A percentile compares a stretch with the other conserved stretches of the same genome.
phyloP scores from a whole-genome alignment of 192 early-diverging fungal genomes.

The Pilobolus umbonatus region DNA sequence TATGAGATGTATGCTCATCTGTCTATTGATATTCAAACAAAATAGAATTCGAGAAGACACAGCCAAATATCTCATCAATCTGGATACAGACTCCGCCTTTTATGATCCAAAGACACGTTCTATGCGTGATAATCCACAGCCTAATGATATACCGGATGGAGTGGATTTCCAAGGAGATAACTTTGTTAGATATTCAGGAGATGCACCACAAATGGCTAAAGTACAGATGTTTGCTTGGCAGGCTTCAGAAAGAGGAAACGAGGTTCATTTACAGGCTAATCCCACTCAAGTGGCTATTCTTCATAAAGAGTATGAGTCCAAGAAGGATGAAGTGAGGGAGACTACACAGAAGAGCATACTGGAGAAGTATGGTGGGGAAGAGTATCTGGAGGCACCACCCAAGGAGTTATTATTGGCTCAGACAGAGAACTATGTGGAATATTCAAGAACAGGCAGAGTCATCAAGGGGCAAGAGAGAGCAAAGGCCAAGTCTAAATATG shows the following conservation, averaged over 20 bases:
- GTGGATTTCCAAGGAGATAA: slow-evolving; percentile 84
- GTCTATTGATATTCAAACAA: not conserved
- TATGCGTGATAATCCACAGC: slow-evolving; percentile 96
- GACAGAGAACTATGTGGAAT: slow-evolving; percentile 94
- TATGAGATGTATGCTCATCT: not conserved
- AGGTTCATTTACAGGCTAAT: slow-evolving; percentile 89
- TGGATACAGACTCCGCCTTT: slow-evolving; percentile 91
- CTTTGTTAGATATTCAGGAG: slow-evolving; percentile 86
- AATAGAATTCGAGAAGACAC: slow-evolving; percentile 95
- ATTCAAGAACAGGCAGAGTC: slow-evolving; percentile 85
- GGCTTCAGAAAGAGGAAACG: slow-evolving; percentile 75
- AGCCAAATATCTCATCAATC: slow-evolving; percentile 95
- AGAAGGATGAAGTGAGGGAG: slow-evolving; percentile 75
- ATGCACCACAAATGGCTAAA: slow-evolving; percentile 74
- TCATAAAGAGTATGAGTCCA: slow-evolving; percentile 79
- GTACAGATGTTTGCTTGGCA: slow-evolving; percentile 95
- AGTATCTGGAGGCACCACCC: slow-evolving; percentile 86
- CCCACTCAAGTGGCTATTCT: slow-evolving; percentile 93
- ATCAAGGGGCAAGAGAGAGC: slow-evolving; percentile 79
- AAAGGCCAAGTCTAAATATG: slow-evolving; percentile 78
- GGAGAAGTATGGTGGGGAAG: slow-evolving; percentile 90
- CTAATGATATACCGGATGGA: slow-evolving; percentile 51
- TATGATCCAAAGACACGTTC: slow-evolving; percentile 99
- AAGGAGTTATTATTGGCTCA: slow-evolving; percentile 89
- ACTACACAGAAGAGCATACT: slow-evolving; percentile 72